Evolutionary conservation across 306 rosid genomes (phyloP).

Genomic region (Castanospermum australe): DNA sequence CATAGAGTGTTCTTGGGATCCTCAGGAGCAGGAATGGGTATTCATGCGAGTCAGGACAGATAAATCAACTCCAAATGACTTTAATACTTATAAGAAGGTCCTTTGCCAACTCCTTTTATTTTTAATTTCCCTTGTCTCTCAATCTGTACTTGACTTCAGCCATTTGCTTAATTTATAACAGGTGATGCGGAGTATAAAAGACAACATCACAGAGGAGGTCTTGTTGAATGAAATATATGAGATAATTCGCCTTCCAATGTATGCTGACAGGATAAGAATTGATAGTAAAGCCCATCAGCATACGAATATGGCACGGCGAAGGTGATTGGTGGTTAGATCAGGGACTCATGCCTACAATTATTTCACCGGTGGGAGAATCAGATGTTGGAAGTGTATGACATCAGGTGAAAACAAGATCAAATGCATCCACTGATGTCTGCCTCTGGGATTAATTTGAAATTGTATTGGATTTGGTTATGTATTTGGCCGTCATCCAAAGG

Average conservation of each 20-base stretch:
- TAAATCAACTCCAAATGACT: slow-evolving; percentile 86
- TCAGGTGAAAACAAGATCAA: slow-evolving; percentile 20
- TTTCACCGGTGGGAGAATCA: slow-evolving; percentile 18
- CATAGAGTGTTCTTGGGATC: slow-evolving; percentile 78
- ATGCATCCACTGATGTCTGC: slow-evolving; percentile 18
- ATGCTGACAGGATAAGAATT: slow-evolving; percentile 80
- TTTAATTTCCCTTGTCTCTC: neutral
- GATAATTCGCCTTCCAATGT: slow-evolving; percentile 96
- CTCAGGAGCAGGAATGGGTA: slow-evolving; percentile 68
- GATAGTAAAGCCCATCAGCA: slow-evolving; percentile 86
- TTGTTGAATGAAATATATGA: slow-evolving; percentile 83
- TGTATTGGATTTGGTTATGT: slow-evolving; percentile 29
- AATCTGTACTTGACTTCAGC: neutral
- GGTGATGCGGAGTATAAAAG: slow-evolving; percentile 95
- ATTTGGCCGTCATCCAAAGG: slow-evolving; percentile 36
- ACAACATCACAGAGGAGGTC: slow-evolving; percentile 84
- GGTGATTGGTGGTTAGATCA: slow-evolving; percentile 48
- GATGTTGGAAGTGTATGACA: slow-evolving; percentile 8
- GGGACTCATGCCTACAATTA: slow-evolving; percentile 3
- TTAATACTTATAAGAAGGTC: slow-evolving; percentile 91
- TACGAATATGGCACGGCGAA: slow-evolving; percentile 58
- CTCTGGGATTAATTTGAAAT: slow-evolving; percentile 27
- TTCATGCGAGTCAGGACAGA: slow-evolving; percentile 76
- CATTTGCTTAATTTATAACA: slow-evolving; percentile 30
- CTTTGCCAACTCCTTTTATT: neutral